Conservation (phyloP, 1,284 basidiomycete genomes). For the Gomphus bonarii region DNA sequence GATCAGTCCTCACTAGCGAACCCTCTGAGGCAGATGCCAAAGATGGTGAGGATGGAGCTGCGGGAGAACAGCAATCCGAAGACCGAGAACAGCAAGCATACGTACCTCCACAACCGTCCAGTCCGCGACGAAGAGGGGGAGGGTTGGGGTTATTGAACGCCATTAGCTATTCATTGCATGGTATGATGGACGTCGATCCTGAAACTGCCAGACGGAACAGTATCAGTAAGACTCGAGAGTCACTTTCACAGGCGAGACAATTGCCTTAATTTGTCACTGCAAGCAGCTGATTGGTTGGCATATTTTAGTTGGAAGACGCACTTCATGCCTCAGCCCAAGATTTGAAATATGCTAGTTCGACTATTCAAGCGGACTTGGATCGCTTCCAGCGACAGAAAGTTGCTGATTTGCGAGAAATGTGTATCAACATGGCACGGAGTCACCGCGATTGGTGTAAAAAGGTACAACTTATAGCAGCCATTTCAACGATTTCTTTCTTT, state of each 20-base stretch:
- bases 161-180: slow-evolving; percentile 88
- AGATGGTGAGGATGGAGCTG: slow-evolving; percentile 11
- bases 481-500: slow-evolving; percentile 11
- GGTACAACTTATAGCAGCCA: slow-evolving; percentile 33
- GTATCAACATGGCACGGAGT: slow-evolving; percentile 79
- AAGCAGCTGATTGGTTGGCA: slow-evolving; percentile 5
- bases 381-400: slow-evolving; percentile 99
- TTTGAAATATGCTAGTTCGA: slow-evolving; percentile 89
- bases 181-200: slow-evolving; percentile 98
- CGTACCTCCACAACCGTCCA: slow-evolving; percentile 48
- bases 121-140: slow-evolving; percentile 35
- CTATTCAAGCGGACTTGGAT: slow-evolving; percentile 96
- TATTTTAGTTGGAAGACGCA: slow-evolving; percentile 76
- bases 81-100: slow-evolving; percentile 29
- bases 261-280: neutral
- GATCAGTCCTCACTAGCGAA: slow-evolving; percentile 14
- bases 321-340: slow-evolving; percentile 85
- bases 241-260: slow-evolving; percentile 74
- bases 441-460: slow-evolving; percentile 95
- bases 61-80: slow-evolving; percentile 20
- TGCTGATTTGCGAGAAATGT: slow-evolving; percentile 87
- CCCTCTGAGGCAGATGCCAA: slow-evolving; percentile 9
- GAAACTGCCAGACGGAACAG: slow-evolving; percentile 88
- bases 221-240: slow-evolving; percentile 91
- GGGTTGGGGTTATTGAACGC: slow-evolving; percentile 88